phyloP scores from a whole-genome alignment of 2,329 filamentous ascomycete genomes.

The Aspergillus sp. region DNA sequence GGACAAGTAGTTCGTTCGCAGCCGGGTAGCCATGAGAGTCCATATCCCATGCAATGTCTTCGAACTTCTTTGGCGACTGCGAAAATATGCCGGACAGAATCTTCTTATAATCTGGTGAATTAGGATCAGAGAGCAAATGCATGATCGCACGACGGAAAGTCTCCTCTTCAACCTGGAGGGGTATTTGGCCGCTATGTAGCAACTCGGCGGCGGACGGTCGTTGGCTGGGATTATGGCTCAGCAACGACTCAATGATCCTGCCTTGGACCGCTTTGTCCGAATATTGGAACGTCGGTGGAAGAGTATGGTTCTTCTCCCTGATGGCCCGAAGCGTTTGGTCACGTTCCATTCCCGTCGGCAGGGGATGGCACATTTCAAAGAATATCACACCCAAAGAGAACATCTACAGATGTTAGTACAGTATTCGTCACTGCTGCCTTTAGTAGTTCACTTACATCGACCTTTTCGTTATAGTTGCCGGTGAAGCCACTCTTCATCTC shows the following conservation, averaged over 20 bases:
- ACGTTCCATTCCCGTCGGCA: slow-evolving; percentile 63
- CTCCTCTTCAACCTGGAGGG: slow-evolving; percentile 89
- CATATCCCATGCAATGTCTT: slow-evolving; percentile 78
- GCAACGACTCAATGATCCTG: slow-evolving; percentile 73
- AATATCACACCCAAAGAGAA: slow-evolving; percentile 97
- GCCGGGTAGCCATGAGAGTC: slow-evolving; percentile 54
- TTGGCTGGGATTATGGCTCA: slow-evolving; percentile 78
- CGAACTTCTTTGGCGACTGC: slow-evolving; percentile 71
- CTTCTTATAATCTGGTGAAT: slow-evolving; percentile 84
- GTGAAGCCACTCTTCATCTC: slow-evolving; percentile 76
- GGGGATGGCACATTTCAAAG: slow-evolving; percentile 85
- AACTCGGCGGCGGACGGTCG: slow-evolving; percentile 81
- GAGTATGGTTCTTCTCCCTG: slow-evolving; percentile 62
- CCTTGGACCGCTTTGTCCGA: slow-evolving; percentile 69
- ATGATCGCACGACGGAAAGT: slow-evolving; percentile 80
- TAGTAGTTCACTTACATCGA: slow-evolving; percentile 63
- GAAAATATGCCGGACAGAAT: slow-evolving; percentile 84
- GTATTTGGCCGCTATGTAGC: slow-evolving; percentile 80
- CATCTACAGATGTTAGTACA: slow-evolving; percentile 57
- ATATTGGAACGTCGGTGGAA: slow-evolving; percentile 71
- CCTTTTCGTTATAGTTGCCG: slow-evolving; percentile 84
- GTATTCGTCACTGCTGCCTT: not conserved
- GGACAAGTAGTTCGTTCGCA: slow-evolving; percentile 60
- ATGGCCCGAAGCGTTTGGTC: slow-evolving; percentile 67
- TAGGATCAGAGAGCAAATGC: slow-evolving; percentile 71